Base-by-base conservation (phyloP, 2,329 filamentous ascomycete genomes). In the Epichloe gansuensis region DNA sequence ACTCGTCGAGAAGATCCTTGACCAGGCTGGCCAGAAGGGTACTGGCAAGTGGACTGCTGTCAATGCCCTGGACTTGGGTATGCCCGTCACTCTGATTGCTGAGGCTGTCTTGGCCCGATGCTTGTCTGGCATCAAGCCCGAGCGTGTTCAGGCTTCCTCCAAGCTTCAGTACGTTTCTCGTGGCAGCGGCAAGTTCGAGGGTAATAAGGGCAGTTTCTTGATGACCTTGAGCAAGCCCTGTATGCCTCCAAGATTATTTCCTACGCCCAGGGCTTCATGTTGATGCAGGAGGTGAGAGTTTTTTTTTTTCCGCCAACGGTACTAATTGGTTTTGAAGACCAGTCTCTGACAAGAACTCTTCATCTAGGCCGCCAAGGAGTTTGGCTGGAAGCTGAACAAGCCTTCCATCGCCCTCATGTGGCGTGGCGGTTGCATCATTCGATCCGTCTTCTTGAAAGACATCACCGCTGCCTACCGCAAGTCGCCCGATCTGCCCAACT, bases 201-300 rank as follows among this genome's bases (percentile, higher is more conserved):
- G 93, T 63, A 82, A 96, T 82, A 90, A 87, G 81, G 88, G 72
- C 81, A 90, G 72, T 95, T 97, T 82, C 83, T 98, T 62, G 88
- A 88, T 62, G 91, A 98, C 73, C 88, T 98, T 50, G 93, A 98
- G 81, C 93, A 98, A 80, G 93, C 91, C 62, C 83, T 98, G 57
- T 98, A 98, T 70, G 93, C 93, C 61, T 97, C 91, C 67, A 98
- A 98, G 87, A 98, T 98, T 70, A 96, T 98, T 75, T 98, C 93
- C 21, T 98, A 98, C 71, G 90, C 93, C 60, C 93, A 98, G 77
- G 93, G 93, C 70, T 98, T 98, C 83, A 97, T 97, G 91, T 82
- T 98, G 68, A 97, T 98, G 82, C 91, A 97, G 78, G 86, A 95
- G 76, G 89, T 91, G 74, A 73, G 83, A 21, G 17, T 21, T 21